Evolutionary conservation across 2,329 filamentous ascomycete genomes (phyloP), one percentile per base, ranked within the genome.

Genomic region (Penicillium sp.): DNA sequence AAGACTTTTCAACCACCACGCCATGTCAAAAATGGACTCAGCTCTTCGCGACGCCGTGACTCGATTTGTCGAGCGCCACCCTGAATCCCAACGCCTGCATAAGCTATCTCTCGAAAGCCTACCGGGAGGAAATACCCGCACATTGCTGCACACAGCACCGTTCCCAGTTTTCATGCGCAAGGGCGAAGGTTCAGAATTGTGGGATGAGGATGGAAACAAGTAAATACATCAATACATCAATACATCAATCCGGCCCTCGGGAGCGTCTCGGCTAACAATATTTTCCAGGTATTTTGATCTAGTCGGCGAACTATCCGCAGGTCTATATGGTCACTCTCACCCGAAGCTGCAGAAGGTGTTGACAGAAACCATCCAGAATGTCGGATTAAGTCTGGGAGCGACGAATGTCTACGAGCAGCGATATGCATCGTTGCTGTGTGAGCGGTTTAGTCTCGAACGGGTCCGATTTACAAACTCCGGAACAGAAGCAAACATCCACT

Each of bases 301-400:
- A 8, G 75, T 86, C 1, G 82, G 82, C 35, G 87, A 89, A 69
- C 84, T 84, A 65, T 85, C 84, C 0, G 87, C 87, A 1, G 86
- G 84, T 2, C 77, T 90, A 13, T 89, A 84, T 66, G 87, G 87
- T 0, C 87, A 90, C 72, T 86, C 83, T 1, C 78, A 88, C 53
- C 80, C 82, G 0, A 63, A 75, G 2, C 83, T 90, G 54, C 69
- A 77, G 3, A 64, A 73, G 0, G 78, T 85, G 0, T 74, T 89
- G 25, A 57, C 70, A 12, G 62, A 75, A 6, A 76, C 80, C 1
- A 66, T 85, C 3, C 66, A 77, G 2, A 70, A 73, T 6, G 55
- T 45, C 3, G 85, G 86, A 4, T 71, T 86, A 62, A 85, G 80
- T 58, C 76, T 85, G 17, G 84, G 86, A 6, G 81, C 77, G 0